These are phyloP conservation scores for Corynascus novoguineensis DNA, from an alignment of 495 filamentous ascomycete species.

Conservation along the genomic window DNA sequence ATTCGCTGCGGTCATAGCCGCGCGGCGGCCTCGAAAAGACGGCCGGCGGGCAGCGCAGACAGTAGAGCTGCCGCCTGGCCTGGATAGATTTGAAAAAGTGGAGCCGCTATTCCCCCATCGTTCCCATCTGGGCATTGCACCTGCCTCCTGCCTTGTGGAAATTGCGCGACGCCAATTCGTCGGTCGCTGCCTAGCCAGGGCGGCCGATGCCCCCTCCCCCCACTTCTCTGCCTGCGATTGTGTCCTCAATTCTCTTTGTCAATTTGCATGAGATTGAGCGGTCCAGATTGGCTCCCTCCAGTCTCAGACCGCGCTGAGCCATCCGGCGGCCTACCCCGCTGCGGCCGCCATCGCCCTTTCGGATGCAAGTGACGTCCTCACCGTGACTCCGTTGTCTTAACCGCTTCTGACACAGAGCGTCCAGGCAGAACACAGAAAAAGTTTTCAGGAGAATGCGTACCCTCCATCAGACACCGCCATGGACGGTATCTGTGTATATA, in stretches of 20 bases:
- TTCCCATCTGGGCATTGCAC: conserved; percentile 11
- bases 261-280: neutral
- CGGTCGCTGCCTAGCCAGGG: conserved; percentile 13
- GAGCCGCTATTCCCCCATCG: neutral
- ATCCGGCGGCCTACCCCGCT: conserved; percentile 5
- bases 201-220: conserved; percentile 12
- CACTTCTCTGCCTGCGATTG: conserved; percentile 9
- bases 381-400: conserved; percentile 10
- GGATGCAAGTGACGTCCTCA: conserved; percentile 7
- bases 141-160: conserved; percentile 18
- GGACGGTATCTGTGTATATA: conserved; percentile 12
- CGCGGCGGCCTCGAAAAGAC: conserved; percentile 20
- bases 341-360: neutral
- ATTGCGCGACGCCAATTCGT: conserved; percentile 15
- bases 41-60: conserved; percentile 10
- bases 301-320: conserved; percentile 6
- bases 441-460: neutral
- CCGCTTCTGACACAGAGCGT: neutral
- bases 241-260: conserved; percentile 1
- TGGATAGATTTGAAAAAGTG: conserved; percentile 1
- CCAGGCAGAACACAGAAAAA: conserved; percentile 15
- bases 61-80: neutral
- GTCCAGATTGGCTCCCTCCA: neutral
- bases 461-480: neutral
- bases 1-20: conserved; percentile 22